Evolutionary conservation across 306 rosid genomes (phyloP), one percentile per base, ranked within the genome.

Genomic region (Cercis canadensis): DNA sequence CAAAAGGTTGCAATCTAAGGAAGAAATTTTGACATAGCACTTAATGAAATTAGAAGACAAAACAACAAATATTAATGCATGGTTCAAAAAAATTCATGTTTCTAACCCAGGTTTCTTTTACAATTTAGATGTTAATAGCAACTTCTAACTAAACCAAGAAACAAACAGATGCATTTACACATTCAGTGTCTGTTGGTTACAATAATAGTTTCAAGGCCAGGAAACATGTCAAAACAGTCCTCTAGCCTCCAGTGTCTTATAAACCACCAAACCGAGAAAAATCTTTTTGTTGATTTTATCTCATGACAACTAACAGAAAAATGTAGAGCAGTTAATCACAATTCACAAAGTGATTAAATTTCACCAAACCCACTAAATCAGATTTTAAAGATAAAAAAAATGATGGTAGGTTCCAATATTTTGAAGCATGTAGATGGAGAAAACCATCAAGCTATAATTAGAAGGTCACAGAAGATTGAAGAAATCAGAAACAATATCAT

Each of bases 401-500:
- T n/a, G 4, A n/a, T 5, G 13, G 12, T 9, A 46, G 29, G 24
- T 21, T 31, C 39, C 29, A 75, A 65, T 36, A 45, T 44, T 36
- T 37, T 11, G 46, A 18, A 37, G 51, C 75, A 37, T 15, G 29
- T 39, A 61, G 45, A 62, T 54, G 47, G 36, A 29, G 5, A 67
- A 54, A 79, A 66, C 21, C 31, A 49, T 56, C 56, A 31, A 32
- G 8, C 19, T 57, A 40, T 50, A 40, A 49, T 32, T 31, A 47
- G 6, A 78, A 47, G 45, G 57, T 19, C 36, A 55, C 24, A 14
- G 44, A 56, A 41, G 55, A 57, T 49, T 33, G 61, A 11, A 46
- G 15, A 62, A 49, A 49, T 15, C 29, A 80, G 55, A 6, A 50
- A 73, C 24, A 60, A 13, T 49, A 59, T 24, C 14, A 63, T 6